Evolutionary conservation across 345 rosid species (phyloP).

Genomic region (Kernera saxatilis): DNA sequence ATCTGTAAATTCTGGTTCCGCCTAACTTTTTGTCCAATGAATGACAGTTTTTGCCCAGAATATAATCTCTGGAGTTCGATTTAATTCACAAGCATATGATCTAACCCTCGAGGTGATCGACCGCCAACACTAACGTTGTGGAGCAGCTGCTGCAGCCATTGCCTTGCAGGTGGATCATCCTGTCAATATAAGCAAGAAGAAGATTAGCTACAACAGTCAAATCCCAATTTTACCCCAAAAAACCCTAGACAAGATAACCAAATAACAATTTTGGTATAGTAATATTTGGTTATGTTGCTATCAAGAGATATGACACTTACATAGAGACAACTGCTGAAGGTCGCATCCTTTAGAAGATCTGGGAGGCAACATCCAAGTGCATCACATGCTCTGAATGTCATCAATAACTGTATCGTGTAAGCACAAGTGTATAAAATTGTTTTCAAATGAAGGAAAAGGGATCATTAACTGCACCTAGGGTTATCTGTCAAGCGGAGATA

Average conservation of each 20-base stretch:
- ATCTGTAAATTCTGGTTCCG: not conserved
- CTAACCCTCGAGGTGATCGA: constrained; percentile 44
- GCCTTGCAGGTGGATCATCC: constrained; percentile 81
- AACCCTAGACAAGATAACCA: not conserved
- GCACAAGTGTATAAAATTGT: not conserved
- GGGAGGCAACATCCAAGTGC: constrained; percentile 75
- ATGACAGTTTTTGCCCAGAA: not conserved
- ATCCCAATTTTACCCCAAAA: not conserved
- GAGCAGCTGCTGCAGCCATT: constrained; percentile 83
- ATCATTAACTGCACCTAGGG: constrained; percentile 40
- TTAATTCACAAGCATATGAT: constrained; percentile 57
- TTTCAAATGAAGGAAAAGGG: constrained; percentile 11
- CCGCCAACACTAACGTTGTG: constrained; percentile 46
- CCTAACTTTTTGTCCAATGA: constrained; percentile 17
- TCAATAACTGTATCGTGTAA: constrained; percentile 1
- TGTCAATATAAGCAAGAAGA: constrained; percentile 21
- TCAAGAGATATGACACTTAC: constrained; percentile 43
- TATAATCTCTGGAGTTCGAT: not conserved
- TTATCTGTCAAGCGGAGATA: constrained; percentile 81
- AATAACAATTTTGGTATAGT: too few relatives aligned
- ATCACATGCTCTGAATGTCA: constrained; percentile 66
- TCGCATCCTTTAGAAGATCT: constrained; percentile 63
- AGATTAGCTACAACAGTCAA: not conserved
- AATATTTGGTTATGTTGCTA: constrained; percentile 1
- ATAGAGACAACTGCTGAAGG: constrained; percentile 62